Percentiles rank a stretch among this genome's conserved stretches.
These are phyloP conservation scores for Butyriboletus loyo DNA, from an alignment of 768 basidiomycete genomes.

Conservation along the genomic window DNA sequence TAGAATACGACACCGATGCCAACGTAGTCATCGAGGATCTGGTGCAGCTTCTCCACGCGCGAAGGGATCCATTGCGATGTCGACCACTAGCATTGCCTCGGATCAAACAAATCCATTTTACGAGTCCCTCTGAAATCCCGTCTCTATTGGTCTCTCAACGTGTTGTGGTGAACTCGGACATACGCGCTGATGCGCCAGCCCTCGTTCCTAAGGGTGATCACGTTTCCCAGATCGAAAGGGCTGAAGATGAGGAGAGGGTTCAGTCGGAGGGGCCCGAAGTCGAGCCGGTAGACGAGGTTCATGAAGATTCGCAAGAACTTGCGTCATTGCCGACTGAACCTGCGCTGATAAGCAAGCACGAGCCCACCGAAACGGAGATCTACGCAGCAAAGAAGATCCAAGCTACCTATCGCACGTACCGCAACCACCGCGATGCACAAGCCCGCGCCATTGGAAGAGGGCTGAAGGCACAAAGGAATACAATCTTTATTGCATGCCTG, in stretches of 20 bases:
- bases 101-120: slow-evolving; percentile 33
- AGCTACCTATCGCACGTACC: slow-evolving; percentile 11
- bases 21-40: too few species aligned
- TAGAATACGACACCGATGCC: too few species aligned
- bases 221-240: not conserved
- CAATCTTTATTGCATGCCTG: slow-evolving; percentile 30
- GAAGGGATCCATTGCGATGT: not conserved
- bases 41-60: slow-evolving; percentile 23
- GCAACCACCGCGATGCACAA: not conserved
- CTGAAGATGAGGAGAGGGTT: not conserved
- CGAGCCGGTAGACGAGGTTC: slow-evolving; percentile 5
- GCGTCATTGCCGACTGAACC: slow-evolving; percentile 11
- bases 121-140: slow-evolving; percentile 29
- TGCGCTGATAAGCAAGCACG: slow-evolving; percentile 13
- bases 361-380: slow-evolving; percentile 27
- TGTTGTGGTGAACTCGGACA: slow-evolving; percentile 8
- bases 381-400: slow-evolving; percentile 25
- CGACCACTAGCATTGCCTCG: too few species aligned
- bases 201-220: slow-evolving; percentile 11
- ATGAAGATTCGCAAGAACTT: slow-evolving; percentile 13
- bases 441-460: slow-evolving; percentile 12
- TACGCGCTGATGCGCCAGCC: slow-evolving; percentile 13
- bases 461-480: slow-evolving; percentile 18
- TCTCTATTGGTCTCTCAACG: slow-evolving; percentile 22
- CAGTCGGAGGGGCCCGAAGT: not conserved